Base-by-base conservation (phyloP, 2,329 filamentous ascomycete genomes). In the Colletotrichum simmondsii region DNA sequence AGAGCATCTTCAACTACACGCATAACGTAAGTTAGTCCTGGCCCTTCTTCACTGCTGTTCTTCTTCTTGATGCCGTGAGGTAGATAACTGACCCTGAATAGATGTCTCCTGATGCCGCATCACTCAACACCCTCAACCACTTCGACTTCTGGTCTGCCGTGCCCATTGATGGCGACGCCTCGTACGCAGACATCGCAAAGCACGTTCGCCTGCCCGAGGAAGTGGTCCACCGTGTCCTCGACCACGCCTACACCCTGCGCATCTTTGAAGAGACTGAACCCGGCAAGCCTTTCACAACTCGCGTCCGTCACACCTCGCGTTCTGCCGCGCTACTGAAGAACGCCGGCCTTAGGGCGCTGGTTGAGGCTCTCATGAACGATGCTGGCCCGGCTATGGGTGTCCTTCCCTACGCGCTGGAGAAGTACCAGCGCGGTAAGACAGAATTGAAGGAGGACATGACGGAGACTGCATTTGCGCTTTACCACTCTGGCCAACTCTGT, bases 71-170 rank as follows among this genome's bases (percentile, higher is more conserved):
- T 2, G 6, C 6, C 10, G 1, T 5, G 7, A 19, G 6, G 16
- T 5, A 11, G 28, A 12, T 14, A 19, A 30, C 42, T 59, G 7
- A 30, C 16, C 16, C 69, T 30, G 7, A 14, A 1, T 28, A 86
- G 85, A 80, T 77, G 42, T 81, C 86, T 60, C 85, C 86, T 2
- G 85, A 87, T 72, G 80, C 83, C 4, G 81, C 84, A 7, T 76
- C 79, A 12, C 81, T 89, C 49, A 86, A 87, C 74, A 79, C 87
- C 16, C 79, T 89, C 19, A 88, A 88, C 76, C 80, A 86, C 74
- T 89, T 89, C 76, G 79, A 88, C 75, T 88, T 89, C 75, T 89
- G 86, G 85, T 80, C 82, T 12, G 83, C 85, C 5, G 86, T 90
- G 6, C 87, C 87, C 3, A 65, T 88, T 1, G 80, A 84, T 28